Evolutionary conservation across 2,329 filamentous ascomycete genomes (phyloP).

Genomic region (Pestalotiopsis sp.): DNA sequence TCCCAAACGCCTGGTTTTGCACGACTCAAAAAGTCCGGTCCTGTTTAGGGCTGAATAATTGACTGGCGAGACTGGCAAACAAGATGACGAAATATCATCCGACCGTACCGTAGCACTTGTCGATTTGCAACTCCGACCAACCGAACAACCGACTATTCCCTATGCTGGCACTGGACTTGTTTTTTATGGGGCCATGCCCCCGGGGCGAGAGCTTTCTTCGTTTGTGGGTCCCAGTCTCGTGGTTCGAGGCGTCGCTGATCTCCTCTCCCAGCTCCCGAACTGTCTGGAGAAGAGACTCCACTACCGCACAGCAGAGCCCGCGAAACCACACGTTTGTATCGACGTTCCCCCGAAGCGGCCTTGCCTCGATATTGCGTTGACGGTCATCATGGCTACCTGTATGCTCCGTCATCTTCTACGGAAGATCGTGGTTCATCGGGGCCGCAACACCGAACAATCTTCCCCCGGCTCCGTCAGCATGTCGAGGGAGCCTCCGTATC

Average conservation of each 20-base stretch:
- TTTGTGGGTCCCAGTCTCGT: background rate
- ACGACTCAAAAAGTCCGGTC: background rate
- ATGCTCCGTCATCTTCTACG: background rate
- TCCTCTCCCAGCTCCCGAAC: background rate
- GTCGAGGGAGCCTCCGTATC: slow-evolving; percentile 3
- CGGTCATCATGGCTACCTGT: background rate
- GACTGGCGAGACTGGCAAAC: background rate
- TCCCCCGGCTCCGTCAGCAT: background rate
- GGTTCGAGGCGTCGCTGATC: background rate
- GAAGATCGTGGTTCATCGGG: background rate
- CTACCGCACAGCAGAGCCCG: background rate
- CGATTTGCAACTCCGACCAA: background rate
- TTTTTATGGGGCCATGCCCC: background rate
- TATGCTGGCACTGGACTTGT: background rate
- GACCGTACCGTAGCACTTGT: background rate
- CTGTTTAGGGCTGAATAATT: background rate
- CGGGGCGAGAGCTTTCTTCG: background rate
- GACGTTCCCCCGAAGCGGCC: background rate
- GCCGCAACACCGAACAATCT: background rate
- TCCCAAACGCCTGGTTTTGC: background rate
- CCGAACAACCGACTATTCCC: background rate
- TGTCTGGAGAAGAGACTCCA: background rate
- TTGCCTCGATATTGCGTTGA: slow-evolving; percentile 1
- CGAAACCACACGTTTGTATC: slow-evolving; percentile 1
- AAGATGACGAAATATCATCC: background rate